Evolutionary conservation across 305 asterid genomes (phyloP), one percentile per base, ranked within the genome.

Genomic region (Ruellia speciosa): DNA sequence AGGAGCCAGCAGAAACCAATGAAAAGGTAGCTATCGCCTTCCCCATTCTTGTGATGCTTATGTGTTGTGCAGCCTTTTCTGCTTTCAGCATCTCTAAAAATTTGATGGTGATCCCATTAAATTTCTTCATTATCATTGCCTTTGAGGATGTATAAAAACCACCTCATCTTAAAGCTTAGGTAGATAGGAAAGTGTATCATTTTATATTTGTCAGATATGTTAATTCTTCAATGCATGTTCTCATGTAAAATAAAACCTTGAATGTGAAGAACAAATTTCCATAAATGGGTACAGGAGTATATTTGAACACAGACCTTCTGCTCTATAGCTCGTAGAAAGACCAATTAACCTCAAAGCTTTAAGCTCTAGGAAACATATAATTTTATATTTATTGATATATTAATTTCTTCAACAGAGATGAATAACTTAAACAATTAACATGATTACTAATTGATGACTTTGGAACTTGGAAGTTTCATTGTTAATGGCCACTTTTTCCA

Each of bases 1-100:
- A 63, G 60, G 90, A 67, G 50, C 69, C 77, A 45, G 70, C 70
- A 35, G 87, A 83, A 62, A 58, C 80, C 60, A 82, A 72, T 47
- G 52, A 47, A 62, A 76, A 83, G 65, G 72, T 47, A 75, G 89
- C 95, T 86, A 61, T 41, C 41, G 43, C 14, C 57, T 50, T 12
- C 62, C 63, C 49, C 12, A 37, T 37, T 6, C 9, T 37, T 24
- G 31, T 24, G 31, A 24, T 24, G 31, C 31, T 24, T 24, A 1
- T 37, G 6, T 10, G 12, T 37, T 7, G 41, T 3, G 12, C 41
- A 6, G 41, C 41, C 9, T 6, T 37, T 6, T 37, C 41, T 37
- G 41, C 41, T 37, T 37, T 37, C 11, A 37, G 41, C 6, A 7
- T 37, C 31, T 24, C 31, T 24, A 4, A 1, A 24, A 10, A 37